These are phyloP conservation scores for Cadophora gregata DNA, from an alignment of 2,329 filamentous ascomycete genomes.

Conservation along the genomic window DNA sequence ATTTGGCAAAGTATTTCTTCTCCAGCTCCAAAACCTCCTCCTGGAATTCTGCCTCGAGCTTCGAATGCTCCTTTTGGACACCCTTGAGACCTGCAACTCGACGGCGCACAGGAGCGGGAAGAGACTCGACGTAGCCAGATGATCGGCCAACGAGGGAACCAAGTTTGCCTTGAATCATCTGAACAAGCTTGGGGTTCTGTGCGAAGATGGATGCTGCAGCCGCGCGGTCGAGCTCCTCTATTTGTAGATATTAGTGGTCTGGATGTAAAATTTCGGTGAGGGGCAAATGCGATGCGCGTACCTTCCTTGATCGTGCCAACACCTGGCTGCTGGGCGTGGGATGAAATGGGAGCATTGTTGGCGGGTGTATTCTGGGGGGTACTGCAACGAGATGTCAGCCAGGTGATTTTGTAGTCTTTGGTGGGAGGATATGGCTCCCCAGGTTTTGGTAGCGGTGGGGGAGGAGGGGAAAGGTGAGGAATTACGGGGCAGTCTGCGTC, in stretches of 20 bases:
- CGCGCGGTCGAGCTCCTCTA: constrained; percentile 90
- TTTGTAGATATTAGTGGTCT: constrained; percentile 32
- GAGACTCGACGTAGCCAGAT: constrained; percentile 96
- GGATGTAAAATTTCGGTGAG: constrained; percentile 39
- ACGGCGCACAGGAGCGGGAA: constrained; percentile 86
- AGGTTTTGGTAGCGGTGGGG: constrained; percentile 22
- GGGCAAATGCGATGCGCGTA: constrained; percentile 54
- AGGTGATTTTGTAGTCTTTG: neutral
- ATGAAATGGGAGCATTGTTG: constrained; percentile 95
- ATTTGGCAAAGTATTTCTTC: constrained; percentile 99
- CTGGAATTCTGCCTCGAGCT: constrained; percentile 97
- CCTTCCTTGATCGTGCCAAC: constrained; percentile 97
- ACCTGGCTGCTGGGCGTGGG: constrained; percentile 93
- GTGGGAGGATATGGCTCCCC: constrained; percentile 10
- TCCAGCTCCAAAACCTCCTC: constrained; percentile 97
- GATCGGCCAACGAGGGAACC: constrained; percentile 91
- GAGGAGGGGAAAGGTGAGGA: constrained; percentile 37
- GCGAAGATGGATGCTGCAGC: constrained; percentile 92
- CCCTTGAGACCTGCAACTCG: constrained; percentile 96
- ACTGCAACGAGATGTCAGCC: constrained; percentile 56
- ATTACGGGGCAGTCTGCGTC: constrained; percentile 66
- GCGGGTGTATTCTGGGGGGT: constrained; percentile 98
- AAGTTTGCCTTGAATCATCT: constrained; percentile 97
- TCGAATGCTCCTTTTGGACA: constrained; percentile 97
- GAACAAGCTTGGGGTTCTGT: constrained; percentile 90